Conservation (phyloP, 2,329 filamentous ascomycete species). For the Nothophaeocryptopus gaeumannii region DNA sequence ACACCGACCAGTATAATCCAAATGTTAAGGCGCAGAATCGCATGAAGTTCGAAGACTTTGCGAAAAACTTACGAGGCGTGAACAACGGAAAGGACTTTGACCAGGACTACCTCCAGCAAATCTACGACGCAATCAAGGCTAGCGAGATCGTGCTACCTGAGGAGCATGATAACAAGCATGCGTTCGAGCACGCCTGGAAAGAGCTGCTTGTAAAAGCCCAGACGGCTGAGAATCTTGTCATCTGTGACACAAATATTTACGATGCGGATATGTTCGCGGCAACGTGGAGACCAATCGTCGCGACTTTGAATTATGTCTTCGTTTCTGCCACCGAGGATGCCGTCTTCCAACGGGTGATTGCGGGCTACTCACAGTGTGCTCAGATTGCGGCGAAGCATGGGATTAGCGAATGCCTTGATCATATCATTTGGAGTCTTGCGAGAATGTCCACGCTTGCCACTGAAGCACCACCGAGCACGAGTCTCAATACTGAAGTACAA, state of each 20-base stretch:
- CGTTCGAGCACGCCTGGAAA: constrained; percentile 97
- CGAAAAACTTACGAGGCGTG: constrained; percentile 83
- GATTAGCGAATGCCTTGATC: constrained; percentile 82
- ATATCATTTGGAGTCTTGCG: constrained; percentile 85
- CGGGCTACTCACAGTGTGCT: constrained; percentile 93
- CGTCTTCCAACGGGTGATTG: constrained; percentile 89
- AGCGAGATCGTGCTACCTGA: constrained; percentile 96
- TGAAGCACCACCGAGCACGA: constrained; percentile 72
- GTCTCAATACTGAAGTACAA: constrained; percentile 92
- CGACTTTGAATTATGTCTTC: constrained; percentile 95
- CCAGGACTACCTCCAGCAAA: constrained; percentile 75
- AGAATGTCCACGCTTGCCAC: constrained; percentile 86
- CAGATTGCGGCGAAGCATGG: constrained; percentile 84
- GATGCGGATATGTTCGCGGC: constrained; percentile 97
- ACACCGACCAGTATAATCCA: constrained; percentile 94
- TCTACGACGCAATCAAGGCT: constrained; percentile 85
- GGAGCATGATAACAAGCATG: constrained; percentile 94
- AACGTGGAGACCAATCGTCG: constrained; percentile 92
- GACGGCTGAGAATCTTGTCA: constrained; percentile 66
- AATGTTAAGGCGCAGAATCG: constrained; percentile 76
- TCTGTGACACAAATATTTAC: constrained; percentile 89
- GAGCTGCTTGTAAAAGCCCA: constrained; percentile 85
- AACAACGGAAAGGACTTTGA: constrained; percentile 84
- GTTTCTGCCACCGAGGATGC: constrained; percentile 97
- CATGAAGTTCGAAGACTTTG: constrained; percentile 81